Conservation (phyloP, 192 early-diverging fungal species). For the Podila horticola region DNA sequence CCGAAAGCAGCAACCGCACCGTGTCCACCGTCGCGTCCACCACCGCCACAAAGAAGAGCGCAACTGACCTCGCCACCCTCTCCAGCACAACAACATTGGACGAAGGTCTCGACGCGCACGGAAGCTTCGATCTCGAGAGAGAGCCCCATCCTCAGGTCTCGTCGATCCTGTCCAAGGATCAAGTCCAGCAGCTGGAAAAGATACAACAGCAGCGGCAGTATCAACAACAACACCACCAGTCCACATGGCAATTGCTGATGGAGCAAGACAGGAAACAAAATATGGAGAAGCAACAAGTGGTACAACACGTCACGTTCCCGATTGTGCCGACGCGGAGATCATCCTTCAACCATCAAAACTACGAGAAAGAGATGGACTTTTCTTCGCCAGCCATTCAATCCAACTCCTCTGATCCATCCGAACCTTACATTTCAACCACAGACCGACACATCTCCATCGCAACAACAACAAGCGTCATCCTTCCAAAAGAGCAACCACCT, state of each 20-base stretch:
- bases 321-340: constrained; percentile 20
- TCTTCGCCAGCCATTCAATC: background rate
- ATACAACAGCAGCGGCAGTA: background rate
- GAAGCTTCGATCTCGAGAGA: background rate
- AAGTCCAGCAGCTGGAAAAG: constrained; percentile 4
- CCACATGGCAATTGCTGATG: constrained; percentile 8
- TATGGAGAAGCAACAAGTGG: background rate
- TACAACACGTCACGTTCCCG: background rate
- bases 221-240: background rate
- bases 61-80: constrained; percentile 7
- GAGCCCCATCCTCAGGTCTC: background rate
- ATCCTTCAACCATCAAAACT: background rate
- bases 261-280: background rate
- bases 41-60: background rate
- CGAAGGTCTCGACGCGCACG: background rate
- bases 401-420: background rate
- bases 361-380: background rate
- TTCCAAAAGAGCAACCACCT: background rate
- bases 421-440: no score
- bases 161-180: constrained; percentile 1
- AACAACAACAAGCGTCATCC: no score
- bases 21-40: background rate
- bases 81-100: constrained; percentile 25
- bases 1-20: background rate
- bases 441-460: no score